phyloP scores from a whole-genome alignment of 805 yeast species.

The Cyberlindnera euphorbiae region DNA sequence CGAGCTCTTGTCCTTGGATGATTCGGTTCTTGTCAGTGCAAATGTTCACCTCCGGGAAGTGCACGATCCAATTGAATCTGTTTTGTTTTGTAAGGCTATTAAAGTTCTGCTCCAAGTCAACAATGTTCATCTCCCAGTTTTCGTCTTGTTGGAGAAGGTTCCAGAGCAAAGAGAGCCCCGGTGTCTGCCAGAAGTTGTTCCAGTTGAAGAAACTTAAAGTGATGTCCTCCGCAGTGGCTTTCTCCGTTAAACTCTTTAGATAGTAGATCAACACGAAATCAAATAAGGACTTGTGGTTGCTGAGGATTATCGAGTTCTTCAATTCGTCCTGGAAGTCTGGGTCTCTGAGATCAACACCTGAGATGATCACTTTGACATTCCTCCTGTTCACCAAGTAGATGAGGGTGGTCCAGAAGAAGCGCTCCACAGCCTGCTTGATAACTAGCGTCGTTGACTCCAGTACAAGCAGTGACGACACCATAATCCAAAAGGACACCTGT shows the following conservation, averaged over 20 bases:
- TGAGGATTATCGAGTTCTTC: conserved; percentile 32
- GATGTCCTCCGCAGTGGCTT: conserved; percentile 16
- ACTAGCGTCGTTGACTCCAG: conserved; percentile 3
- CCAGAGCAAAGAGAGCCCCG: conserved; percentile 43
- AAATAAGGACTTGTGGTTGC: conserved; percentile 65
- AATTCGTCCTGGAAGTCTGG: conserved; percentile 19
- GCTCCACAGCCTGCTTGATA: conserved; percentile 1
- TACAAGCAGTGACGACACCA: conserved; percentile 2
- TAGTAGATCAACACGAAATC: conserved; percentile 56
- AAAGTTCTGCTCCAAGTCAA: conserved; percentile 32
- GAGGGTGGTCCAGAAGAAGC: conserved; percentile 18
- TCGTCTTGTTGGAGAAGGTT: conserved; percentile 58
- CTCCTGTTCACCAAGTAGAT: conserved; percentile 21
- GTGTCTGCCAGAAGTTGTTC: conserved; percentile 61
- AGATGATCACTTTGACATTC: conserved; percentile 24
- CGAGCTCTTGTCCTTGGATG: conserved; percentile 50
- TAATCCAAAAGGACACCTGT: conserved; percentile 7
- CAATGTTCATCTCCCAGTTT: conserved; percentile 46
- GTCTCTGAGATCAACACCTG: conserved; percentile 24
- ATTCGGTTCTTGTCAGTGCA: conserved; percentile 43
- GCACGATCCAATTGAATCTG: conserved; percentile 54
- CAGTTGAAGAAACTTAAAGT: conserved; percentile 60
- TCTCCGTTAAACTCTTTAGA: conserved; percentile 27
- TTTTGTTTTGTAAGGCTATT: conserved; percentile 30
- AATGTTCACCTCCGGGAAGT: conserved; percentile 85